Base-by-base conservation (phyloP, 352 stramenopile genomes). In the Pythium oligandrum region DNA sequence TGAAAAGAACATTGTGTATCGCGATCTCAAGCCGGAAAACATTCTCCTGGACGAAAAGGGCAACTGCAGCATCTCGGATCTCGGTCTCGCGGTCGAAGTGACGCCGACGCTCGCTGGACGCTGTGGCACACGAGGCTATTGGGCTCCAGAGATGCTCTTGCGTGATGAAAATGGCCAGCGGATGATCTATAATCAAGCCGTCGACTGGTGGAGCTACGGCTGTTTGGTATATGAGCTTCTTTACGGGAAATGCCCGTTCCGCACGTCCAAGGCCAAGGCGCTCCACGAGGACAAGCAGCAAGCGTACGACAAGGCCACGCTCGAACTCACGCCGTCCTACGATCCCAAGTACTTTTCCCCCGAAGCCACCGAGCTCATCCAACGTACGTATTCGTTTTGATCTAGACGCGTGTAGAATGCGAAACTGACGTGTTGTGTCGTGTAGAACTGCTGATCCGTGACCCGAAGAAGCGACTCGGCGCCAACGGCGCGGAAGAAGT, bases 131-230 rank as follows among this genome's bases (percentile, higher is more conserved):
- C 69, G 82, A 49, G 82, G 82, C 1, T 92, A 99, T 70, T 99
- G 96, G 96, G 93, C 96, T 7, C 96, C 96, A 31, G 96, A 99
- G 74, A 98, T 99, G 95, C 67, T 98, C 35, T 61, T 88, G 35
- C 78, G 88, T 10, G 88, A 98, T 52, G 72, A 83, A 44, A 86
- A 78, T 49, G 96, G 94, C 4, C 96, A 98, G 57, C 78, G 92
- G 49, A 92, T 95, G 64, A 72, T 81, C n/a, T 99, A 99, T 68
- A 87, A 88, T 61, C 80, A 98, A 38, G 70, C 81, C 4, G 95
- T 98, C 9, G 96, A 99, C 76, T 99, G 95, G 93, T 99, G 97
- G 81, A 98, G 90, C 61, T 98, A 98, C 68, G 96, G 96, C 8
- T 98, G 95, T 64, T 86, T 98, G 51, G 70, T 99, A 31, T 98